Percentiles rank a stretch among this genome's conserved stretches.
phyloP scores from a whole-genome alignment of 2,329 filamentous ascomycete genomes.

The Blastomyces emzantsi region DNA sequence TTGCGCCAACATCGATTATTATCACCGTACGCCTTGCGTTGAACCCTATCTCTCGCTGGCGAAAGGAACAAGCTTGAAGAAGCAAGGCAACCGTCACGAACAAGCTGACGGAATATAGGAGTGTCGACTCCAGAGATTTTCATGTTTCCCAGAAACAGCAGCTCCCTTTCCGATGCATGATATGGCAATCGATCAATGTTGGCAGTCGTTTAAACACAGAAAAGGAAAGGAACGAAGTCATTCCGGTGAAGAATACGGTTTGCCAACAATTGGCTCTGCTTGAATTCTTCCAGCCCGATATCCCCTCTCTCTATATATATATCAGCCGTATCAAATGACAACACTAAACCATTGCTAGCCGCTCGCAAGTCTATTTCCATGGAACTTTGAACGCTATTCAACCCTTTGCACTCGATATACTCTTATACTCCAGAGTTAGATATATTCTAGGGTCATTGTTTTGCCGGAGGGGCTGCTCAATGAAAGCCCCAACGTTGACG shows the following conservation, averaged over 20 bases:
- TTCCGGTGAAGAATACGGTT: background rate
- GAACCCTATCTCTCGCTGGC: background rate
- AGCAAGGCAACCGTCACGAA: background rate
- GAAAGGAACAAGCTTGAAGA: background rate
- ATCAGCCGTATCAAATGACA: background rate
- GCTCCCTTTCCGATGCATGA: background rate
- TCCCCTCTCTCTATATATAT: background rate
- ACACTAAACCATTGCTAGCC: background rate
- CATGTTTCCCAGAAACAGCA: background rate
- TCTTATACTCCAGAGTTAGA: background rate
- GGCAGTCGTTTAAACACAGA: background rate
- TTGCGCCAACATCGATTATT: background rate
- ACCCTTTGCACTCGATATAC: background rate
- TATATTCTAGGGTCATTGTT: background rate
- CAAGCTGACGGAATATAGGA: background rate
- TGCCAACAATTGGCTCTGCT: background rate
- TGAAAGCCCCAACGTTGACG: background rate
- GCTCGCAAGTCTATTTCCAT: background rate
- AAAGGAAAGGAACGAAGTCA: background rate
- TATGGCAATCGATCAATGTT: background rate
- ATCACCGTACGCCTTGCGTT: background rate
- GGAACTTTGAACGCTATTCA: background rate
- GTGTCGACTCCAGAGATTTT: background rate
- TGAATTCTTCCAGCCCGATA: background rate
- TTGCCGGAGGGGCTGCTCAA: background rate